These are phyloP conservation scores for Leccinum rimulosum DNA, from an alignment of 768 basidiomycete genomes.

Conservation along the genomic window DNA sequence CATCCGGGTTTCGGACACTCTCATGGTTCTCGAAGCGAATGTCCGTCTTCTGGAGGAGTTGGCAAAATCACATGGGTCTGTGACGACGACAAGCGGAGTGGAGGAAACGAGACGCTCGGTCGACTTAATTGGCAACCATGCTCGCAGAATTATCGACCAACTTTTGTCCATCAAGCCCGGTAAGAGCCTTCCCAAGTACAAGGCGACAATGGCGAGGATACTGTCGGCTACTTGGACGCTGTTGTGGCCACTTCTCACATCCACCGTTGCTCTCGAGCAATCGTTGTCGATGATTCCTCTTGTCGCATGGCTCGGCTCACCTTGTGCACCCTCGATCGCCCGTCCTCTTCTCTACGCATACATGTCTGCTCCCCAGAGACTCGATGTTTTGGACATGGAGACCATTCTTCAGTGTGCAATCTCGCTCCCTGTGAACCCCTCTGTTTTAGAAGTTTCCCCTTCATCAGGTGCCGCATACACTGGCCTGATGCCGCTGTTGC, in stretches of 20 bases:
- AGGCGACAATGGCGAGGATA: slow-evolving; percentile 11
- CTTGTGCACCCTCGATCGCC: slow-evolving; percentile 34
- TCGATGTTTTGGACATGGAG: slow-evolving; percentile 44
- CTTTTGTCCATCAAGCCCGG: slow-evolving; percentile 14
- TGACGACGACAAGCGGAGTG: neutral
- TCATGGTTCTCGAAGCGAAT: slow-evolving; percentile 45
- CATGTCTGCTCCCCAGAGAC: slow-evolving; percentile 34
- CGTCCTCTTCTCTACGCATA: slow-evolving; percentile 47
- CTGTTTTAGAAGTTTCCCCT: slow-evolving; percentile 6
- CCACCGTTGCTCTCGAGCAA: slow-evolving; percentile 1
- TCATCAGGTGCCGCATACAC: slow-evolving; percentile 33
- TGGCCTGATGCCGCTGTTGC: slow-evolving; percentile 43
- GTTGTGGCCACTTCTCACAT: neutral
- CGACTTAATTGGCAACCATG: slow-evolving; percentile 29
- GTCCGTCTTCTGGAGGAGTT: slow-evolving; percentile 31
- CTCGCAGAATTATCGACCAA: slow-evolving; percentile 1
- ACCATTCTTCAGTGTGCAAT: slow-evolving; percentile 40
- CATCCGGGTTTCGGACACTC: slow-evolving; percentile 38
- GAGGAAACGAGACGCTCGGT: slow-evolving; percentile 15
- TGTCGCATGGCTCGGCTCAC: slow-evolving; percentile 32
- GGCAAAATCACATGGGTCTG: neutral
- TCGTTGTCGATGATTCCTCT: slow-evolving; percentile 28
- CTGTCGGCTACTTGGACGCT: slow-evolving; percentile 17
- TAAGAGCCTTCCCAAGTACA: slow-evolving; percentile 17
- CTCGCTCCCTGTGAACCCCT: slow-evolving; percentile 23